phyloP scores from a whole-genome alignment of 2,329 filamentous ascomycete species.

The Arthrocladium fulminans region DNA sequence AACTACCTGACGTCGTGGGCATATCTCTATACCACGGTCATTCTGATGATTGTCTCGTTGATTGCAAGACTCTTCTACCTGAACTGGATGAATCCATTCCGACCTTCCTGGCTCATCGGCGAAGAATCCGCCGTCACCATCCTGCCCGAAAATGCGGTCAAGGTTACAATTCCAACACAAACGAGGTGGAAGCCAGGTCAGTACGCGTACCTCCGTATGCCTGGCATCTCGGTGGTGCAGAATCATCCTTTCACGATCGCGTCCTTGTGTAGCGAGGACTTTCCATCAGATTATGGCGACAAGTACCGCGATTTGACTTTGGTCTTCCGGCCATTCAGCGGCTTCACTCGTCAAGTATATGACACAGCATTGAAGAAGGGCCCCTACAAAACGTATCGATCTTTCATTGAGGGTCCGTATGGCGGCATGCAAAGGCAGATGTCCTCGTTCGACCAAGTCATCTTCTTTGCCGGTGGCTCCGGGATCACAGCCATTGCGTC shows the following conservation, averaged over 20 bases:
- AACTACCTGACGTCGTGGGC: constrained; percentile 86
- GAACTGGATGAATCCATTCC: constrained; percentile 79
- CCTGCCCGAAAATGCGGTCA: constrained; percentile 88
- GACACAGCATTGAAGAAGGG: constrained; percentile 75
- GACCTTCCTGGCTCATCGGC: constrained; percentile 72
- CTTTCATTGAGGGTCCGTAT: constrained; percentile 89
- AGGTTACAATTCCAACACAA: constrained; percentile 87
- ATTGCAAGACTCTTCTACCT: constrained; percentile 68
- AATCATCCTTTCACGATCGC: constrained; percentile 95
- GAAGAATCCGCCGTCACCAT: constrained; percentile 85
- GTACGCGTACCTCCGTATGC: constrained; percentile 91
- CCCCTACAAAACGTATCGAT: constrained; percentile 82
- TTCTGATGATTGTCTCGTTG: constrained; percentile 70
- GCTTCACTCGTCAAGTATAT: constrained; percentile 80
- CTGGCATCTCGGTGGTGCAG: constrained; percentile 78
- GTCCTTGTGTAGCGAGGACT: constrained; percentile 85
- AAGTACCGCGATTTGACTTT: constrained; percentile 80
- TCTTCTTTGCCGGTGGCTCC: constrained; percentile 87
- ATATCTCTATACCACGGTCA: constrained; percentile 74
- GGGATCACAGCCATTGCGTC: constrained; percentile 91
- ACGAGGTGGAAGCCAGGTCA: constrained; percentile 90
- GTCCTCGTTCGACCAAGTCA: constrained; percentile 84
- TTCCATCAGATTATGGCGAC: constrained; percentile 83
- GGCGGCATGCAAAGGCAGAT: constrained; percentile 87
- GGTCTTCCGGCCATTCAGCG: constrained; percentile 83